Conservation (phyloP, 768 basidiomycete genomes). For the Macrolepiota albuminosa region DNA sequence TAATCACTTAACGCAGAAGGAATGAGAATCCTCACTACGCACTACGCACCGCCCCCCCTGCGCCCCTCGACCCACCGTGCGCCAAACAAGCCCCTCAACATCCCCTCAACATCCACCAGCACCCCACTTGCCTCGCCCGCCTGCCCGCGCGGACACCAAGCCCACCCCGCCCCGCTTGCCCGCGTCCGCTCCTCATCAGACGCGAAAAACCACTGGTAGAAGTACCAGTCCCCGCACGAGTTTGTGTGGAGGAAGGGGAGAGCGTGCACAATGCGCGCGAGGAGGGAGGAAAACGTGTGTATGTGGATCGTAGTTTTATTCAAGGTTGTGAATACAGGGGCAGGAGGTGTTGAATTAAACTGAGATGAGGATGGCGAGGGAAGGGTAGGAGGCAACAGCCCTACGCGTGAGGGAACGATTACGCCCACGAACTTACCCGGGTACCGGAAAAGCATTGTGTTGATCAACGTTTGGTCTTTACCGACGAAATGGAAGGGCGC, state of each 20-base stretch:
- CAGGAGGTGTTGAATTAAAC: neutral
- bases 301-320: too few species aligned
- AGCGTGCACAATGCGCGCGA: constrained; percentile 6
- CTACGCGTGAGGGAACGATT: constrained; percentile 17
- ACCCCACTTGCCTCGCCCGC: neutral
- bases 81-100: constrained; percentile 15
- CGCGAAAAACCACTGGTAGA: constrained; percentile 49
- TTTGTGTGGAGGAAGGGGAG: neutral
- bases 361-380: neutral
- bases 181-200: constrained; percentile 15
- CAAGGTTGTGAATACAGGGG: neutral
- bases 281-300: neutral
- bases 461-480: constrained; percentile 55
- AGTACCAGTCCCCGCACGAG: constrained; percentile 42
- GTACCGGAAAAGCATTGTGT: constrained; percentile 39
- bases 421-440: constrained; percentile 41
- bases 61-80: constrained; percentile 12
- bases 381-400: constrained; percentile 3
- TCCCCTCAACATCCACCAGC: constrained; percentile 6
- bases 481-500: constrained; percentile 39
- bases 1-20: too few species aligned
- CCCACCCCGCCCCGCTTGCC: constrained; percentile 15
- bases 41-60: constrained; percentile 3
- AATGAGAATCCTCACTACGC: too few species aligned
- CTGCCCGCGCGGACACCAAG: constrained; percentile 2